These are phyloP conservation scores for Buddleja alternifolia DNA, from an alignment of 257 asterid genomes.

Conservation along the genomic window DNA sequence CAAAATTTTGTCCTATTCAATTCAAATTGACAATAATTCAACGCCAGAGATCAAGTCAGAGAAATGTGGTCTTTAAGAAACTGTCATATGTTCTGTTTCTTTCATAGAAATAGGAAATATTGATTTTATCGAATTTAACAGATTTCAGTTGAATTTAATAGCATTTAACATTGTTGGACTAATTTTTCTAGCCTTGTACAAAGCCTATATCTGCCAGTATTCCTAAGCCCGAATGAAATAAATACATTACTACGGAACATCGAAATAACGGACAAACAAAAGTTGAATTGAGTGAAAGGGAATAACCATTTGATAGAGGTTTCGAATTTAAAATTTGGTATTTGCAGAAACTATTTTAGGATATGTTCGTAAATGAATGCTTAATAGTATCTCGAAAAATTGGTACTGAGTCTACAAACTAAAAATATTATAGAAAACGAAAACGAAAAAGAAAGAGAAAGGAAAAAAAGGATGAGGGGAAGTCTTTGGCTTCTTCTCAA, in stretches of 20 bases:
- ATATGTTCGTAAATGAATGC: too few species aligned
- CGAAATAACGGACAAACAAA: too few species aligned
- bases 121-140: constrained; percentile 22
- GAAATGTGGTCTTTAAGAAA: constrained; percentile 9
- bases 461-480: background rate
- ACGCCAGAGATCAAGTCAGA: constrained; percentile 25
- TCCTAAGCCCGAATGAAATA: background rate
- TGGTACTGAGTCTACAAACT: too few species aligned
- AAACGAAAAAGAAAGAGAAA: too few species aligned
- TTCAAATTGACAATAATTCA: constrained; percentile 32
- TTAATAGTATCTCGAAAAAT: too few species aligned
- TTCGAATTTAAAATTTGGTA: too few species aligned
- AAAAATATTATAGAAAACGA: too few species aligned
- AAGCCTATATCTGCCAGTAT: background rate
- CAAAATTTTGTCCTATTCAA: constrained; percentile 8
- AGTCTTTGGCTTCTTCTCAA: background rate
- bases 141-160: constrained; percentile 30
- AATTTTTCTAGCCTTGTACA: background rate
- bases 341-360: too few species aligned
- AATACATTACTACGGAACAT: background rate
- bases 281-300: too few species aligned
- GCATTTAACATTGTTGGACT: constrained; percentile 19
- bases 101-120: constrained; percentile 22
- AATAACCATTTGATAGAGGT: too few species aligned
- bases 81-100: constrained; percentile 17